phyloP scores from a whole-genome alignment of 106 monocot genomes.

The Amphibolis antarctica region DNA sequence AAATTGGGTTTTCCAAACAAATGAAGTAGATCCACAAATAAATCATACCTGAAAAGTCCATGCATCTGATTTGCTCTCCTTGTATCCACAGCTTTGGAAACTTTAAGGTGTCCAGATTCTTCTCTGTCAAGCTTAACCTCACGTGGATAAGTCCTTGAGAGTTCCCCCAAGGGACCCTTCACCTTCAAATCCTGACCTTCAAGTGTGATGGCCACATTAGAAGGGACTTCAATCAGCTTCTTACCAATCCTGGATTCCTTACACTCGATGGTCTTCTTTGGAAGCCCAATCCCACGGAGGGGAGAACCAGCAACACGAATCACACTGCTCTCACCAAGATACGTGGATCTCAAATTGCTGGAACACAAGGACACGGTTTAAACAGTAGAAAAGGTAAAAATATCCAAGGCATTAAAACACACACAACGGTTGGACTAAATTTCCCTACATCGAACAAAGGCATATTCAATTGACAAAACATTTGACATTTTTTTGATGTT shows the following conservation, averaged over 20 bases:
- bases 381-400: too few species aligned
- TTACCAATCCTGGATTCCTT: constrained; percentile 96
- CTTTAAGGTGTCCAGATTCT: constrained; percentile 59
- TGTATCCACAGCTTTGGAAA: constrained; percentile 73
- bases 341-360: constrained; percentile 58
- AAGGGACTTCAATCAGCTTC: constrained; percentile 70
- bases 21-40: not conserved
- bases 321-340: constrained; percentile 47
- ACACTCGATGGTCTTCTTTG: constrained; percentile 52
- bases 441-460: too few species aligned
- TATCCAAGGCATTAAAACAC: too few species aligned
- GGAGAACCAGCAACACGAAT: constrained; percentile 21
- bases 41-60: constrained; percentile 75
- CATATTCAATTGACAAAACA: too few species aligned
- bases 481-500: too few species aligned
- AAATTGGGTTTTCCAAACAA: not conserved
- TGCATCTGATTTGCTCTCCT: constrained; percentile 87
- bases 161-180: constrained; percentile 85
- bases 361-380: not conserved
- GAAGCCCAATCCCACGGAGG: constrained; percentile 21
- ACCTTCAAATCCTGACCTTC: constrained; percentile 75
- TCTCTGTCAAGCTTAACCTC: constrained; percentile 55
- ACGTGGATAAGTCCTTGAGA: constrained; percentile 57
- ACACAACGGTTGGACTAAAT: too few species aligned
- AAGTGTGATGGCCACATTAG: constrained; percentile 52